Base-by-base conservation (phyloP, 2,329 filamentous ascomycete species). In the Tolypocladium amazonense region DNA sequence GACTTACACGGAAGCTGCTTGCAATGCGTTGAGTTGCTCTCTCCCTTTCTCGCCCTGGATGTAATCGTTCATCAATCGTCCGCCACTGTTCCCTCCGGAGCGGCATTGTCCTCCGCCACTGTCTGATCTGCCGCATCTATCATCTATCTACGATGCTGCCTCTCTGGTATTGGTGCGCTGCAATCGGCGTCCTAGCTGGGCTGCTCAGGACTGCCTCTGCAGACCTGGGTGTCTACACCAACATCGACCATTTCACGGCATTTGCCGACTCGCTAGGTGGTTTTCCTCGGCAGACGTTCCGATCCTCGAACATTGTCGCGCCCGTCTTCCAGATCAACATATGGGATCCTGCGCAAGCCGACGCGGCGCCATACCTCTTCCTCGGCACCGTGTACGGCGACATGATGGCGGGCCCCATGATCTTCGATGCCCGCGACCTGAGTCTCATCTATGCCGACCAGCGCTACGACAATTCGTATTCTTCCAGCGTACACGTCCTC, bases 381-480 rank as follows among this genome's bases (percentile, higher is more conserved):
- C 59, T 75, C 30, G 69, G 68, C 27, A 64, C 64, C 50, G 64
- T 61, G 47, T 71, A 64, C 52, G 63, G 59, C 27, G 45, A 61
- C 18, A 64, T 64, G 50, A 65, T 61, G 56, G 65, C 67, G 15
- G 71, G 69, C 14, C 73, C 73, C 25, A 69, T 74, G 65, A 74
- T 75, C 37, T 65, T 73, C 56, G 68, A 69, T 57, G 66, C 67
- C 27, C 63, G 65, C 30, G 73, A 75, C 56, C 67, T 76, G 27
- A 73, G 70, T 50, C 69, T 75, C 3, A 69, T 76, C 2, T 75
- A 75, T 60, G 72, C 72, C 58, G 69, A 75, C 47, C 71, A 71
- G 59, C 62, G 57, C n/a, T 73, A 68, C 57, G 63, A 62, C 56
- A 66, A 68, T 55, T 55, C 64, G 3, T 68, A 69, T 59, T 54